Conservation (phyloP, 257 asterid genomes). For the Linaria vulgaris region DNA sequence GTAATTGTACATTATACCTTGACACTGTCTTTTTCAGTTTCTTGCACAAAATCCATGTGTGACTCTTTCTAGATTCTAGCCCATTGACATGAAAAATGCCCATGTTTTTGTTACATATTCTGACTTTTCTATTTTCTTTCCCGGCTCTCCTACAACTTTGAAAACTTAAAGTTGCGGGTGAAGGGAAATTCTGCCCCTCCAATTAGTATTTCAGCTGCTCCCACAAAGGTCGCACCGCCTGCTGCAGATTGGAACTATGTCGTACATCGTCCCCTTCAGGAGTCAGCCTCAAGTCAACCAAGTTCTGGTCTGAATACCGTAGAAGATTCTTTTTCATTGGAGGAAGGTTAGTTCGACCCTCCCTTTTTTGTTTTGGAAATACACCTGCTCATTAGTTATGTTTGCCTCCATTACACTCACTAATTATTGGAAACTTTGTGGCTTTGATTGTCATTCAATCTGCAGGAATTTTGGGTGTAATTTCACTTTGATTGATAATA, state of each 20-base stretch:
- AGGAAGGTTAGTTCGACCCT: slow-evolving; percentile 40
- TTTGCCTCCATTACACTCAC: slow-evolving; percentile 3
- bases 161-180: slow-evolving; percentile 31
- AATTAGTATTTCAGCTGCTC: slow-evolving; percentile 31
- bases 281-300: slow-evolving; percentile 27
- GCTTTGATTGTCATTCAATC: background rate
- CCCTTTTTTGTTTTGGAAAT: slow-evolving; percentile 9
- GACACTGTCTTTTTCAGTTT: background rate
- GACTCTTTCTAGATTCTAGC: background rate
- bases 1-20: background rate
- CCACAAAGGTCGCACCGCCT: slow-evolving; percentile 35
- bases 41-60: background rate
- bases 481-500: background rate
- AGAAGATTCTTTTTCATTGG: slow-evolving; percentile 33
- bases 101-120: slow-evolving; percentile 10
- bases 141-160: background rate
- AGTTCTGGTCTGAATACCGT: slow-evolving; percentile 29
- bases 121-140: slow-evolving; percentile 17
- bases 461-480: background rate
- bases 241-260: slow-evolving; percentile 28
- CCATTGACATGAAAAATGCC: background rate
- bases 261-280: slow-evolving; percentile 40
- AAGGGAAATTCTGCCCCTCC: slow-evolving; percentile 46
- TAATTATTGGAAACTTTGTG: background rate
- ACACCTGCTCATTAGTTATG: background rate